Base-by-base conservation (phyloP, 1,284 basidiomycete species). In the Inonotus obliquus region DNA sequence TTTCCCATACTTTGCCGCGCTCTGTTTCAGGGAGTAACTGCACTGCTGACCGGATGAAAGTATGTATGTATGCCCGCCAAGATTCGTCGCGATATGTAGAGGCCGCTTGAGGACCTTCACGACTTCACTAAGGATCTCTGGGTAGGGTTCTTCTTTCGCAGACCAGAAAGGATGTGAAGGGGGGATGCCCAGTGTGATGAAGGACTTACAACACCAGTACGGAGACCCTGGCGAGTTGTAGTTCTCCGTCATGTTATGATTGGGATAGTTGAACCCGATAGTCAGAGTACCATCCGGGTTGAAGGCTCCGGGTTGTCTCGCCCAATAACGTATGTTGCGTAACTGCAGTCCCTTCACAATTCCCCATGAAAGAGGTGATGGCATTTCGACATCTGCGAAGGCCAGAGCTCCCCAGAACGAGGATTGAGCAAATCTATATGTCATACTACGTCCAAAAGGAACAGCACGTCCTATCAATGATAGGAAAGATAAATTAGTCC, bases 171-270 rank as follows among this genome's bases (percentile, higher is more conserved):
- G 86, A 68, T 91, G 87, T 0, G 77, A 74, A 17, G 81, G 76
- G 0, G 85, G 80, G 1, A 89, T 77, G 1, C 85, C 77, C n/a
- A 91, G 81, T 4, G 85, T 75, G 45, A 87, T 77, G 72, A 91
- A 91, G 0, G 87, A 85, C 68, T 91, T 90, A 77, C 86, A 91
- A 69, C 84, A 87, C 89, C 89, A 91, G 73, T 91, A 92, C 0
- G 87, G 86, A n/a, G 87, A 89, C 57, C 87, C 87, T 1, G 88
- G 86, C 0, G 87, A 89, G 70, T 90, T 91, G 75, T 92, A 91
- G 73, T 88, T 90, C 70, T 91, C 84, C 14, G 85, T 87, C 77
- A 90, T 84, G 69, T 86, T 87, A 72, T 84, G 83, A 68, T 90
- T 90, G 23, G 87, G 87, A 69, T 89, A 91, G 60, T 77, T 75